Conservation (phyloP, 2,329 filamentous ascomycete genomes). For the Ceratocystis eucalypticola region DNA sequence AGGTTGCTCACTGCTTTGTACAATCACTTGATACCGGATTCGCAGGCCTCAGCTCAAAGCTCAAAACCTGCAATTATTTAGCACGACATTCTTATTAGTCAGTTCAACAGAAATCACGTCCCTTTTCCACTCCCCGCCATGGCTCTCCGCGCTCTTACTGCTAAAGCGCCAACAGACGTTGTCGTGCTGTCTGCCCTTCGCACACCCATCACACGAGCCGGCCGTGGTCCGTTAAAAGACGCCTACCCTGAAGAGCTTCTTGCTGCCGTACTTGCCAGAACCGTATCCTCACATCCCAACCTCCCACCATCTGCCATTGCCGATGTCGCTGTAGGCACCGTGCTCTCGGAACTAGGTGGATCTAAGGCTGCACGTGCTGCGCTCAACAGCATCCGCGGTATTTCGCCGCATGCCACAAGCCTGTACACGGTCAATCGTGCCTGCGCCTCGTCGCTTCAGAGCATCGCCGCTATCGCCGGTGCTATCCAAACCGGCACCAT, state of each 20-base stretch:
- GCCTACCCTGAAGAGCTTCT: slow-evolving; percentile 77
- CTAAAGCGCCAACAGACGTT: slow-evolving; percentile 43
- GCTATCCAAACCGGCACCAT: slow-evolving; percentile 64
- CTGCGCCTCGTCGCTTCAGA: slow-evolving; percentile 65
- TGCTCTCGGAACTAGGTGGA: slow-evolving; percentile 81
- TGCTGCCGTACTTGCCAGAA: slow-evolving; percentile 52
- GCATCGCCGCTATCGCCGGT: slow-evolving; percentile 60
- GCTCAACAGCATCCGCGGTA: slow-evolving; percentile 59
- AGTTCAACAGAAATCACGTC: not conserved
- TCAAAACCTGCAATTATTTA: too few relatives aligned
- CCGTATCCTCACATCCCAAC: slow-evolving; percentile 49
- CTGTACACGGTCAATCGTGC: slow-evolving; percentile 85
- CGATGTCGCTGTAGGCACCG: slow-evolving; percentile 76
- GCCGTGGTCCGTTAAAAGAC: slow-evolving; percentile 92
- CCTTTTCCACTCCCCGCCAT: not conserved
- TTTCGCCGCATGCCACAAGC: slow-evolving; percentile 52
- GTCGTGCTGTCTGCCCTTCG: slow-evolving; percentile 88
- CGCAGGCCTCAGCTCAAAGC: too few relatives aligned
- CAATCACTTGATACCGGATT: too few relatives aligned
- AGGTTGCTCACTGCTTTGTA: too few relatives aligned
- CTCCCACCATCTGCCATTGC: slow-evolving; percentile 43
- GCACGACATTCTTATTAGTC: not conserved
- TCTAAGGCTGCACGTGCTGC: slow-evolving; percentile 87
- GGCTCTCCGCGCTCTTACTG: slow-evolving; percentile 8
- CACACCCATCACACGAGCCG: slow-evolving; percentile 74